Evolutionary conservation across 1,284 basidiomycete species (phyloP).

Genomic region (Leccinum ponderosum): DNA sequence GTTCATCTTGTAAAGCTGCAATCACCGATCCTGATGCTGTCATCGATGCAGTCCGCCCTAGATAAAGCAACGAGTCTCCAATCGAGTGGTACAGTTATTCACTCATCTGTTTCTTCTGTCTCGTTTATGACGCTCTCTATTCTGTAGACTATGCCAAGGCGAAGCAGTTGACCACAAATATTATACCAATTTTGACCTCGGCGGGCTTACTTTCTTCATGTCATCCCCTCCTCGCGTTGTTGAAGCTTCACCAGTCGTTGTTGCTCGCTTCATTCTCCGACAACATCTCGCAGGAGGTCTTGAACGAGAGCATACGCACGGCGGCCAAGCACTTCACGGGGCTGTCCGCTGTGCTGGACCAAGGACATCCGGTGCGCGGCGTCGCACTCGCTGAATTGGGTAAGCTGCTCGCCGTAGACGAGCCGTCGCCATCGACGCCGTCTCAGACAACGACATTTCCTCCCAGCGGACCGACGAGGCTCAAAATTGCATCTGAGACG

Average conservation of each 20-base stretch:
- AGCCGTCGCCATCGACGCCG: constrained; percentile 43
- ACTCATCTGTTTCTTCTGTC: background rate
- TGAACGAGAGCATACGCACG: constrained; percentile 66
- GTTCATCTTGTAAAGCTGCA: constrained; percentile 55
- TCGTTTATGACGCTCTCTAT: background rate
- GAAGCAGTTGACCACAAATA: constrained; percentile 59
- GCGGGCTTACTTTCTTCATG: constrained; percentile 58
- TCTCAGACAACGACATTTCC: background rate
- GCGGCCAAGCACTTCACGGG: constrained; percentile 61
- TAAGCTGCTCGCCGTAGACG: constrained; percentile 78
- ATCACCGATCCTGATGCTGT: constrained; percentile 38
- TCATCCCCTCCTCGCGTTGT: constrained; percentile 77
- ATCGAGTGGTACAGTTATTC: constrained; percentile 45
- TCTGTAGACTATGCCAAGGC: constrained; percentile 55
- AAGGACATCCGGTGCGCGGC: constrained; percentile 79
- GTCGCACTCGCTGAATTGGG: constrained; percentile 80
- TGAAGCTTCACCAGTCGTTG: constrained; percentile 67
- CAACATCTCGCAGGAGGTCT: constrained; percentile 42
- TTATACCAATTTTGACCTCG: constrained; percentile 60
- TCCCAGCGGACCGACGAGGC: constrained; percentile 48
- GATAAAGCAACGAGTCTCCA: constrained; percentile 67
- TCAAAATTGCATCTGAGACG: constrained; percentile 64
- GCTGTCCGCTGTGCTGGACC: constrained; percentile 51
- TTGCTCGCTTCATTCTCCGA: constrained; percentile 53
- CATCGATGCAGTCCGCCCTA: constrained; percentile 57